Base-by-base conservation (phyloP, 192 early-diverging fungal genomes). In the Diversispora epigaea region DNA sequence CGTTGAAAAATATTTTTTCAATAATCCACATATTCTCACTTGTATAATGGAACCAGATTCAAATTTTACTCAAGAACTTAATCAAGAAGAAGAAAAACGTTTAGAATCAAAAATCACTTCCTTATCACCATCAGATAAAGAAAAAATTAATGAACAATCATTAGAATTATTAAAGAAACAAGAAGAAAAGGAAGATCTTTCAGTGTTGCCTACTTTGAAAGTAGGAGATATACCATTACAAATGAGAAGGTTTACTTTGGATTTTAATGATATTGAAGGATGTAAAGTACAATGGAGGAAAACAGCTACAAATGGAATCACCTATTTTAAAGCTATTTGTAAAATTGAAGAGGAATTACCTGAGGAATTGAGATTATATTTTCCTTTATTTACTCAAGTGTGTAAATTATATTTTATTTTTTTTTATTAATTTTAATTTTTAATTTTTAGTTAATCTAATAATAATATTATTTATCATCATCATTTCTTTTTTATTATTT, bases 281-380 rank as follows among this genome's bases (percentile, higher is more conserved):
- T 76, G 85, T 11, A 86, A 88, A 32, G 87, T 93, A 40, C 92
- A 94, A 62, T 91, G 90, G 90, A 85, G 94, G 63, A 83, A 86
- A 6, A 90, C 95, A 0, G 75, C 88, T 4, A 98, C 96, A 46
- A 98, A 98, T 73, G 95, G 93, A 25, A 90, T 98, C 65, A 94
- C 94, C 44, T 98, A 98, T 80, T 83, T 95, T 58, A 85, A 86
- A n/a, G 82, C 89, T 0, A 91, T 91, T 68, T 91, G 90, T 75
- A 83, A 86, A 43, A 82, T 91, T 45, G 82, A 81, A 43, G 25
- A 32, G 25, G 84, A 83, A 73, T 74, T 95, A 63, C 84, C 91
- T 21, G 78, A 85, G 4, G 86, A 93, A 25, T 81, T 93, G 63
- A 85, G 87, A 76, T 79, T 88, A 43, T 95, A 91, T 76, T 70